Conservation (phyloP, 2,329 filamentous ascomycete genomes). For the Epichloe hybrida region DNA sequence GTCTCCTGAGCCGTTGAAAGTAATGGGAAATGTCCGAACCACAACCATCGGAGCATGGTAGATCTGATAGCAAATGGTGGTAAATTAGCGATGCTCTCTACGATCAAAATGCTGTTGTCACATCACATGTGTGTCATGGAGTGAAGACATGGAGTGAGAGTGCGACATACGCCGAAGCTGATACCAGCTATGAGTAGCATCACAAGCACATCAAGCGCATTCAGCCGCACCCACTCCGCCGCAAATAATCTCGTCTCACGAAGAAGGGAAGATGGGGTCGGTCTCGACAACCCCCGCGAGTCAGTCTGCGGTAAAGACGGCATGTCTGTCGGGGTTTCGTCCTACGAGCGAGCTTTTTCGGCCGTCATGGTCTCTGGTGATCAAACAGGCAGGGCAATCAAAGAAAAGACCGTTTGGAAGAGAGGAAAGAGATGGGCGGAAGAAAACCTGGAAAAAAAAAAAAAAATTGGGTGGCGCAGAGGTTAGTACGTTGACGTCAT, state of each 20-base stretch:
- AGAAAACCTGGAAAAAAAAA: too few relatives aligned
- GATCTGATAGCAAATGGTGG: conserved; percentile 20
- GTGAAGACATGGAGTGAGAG: too few relatives aligned
- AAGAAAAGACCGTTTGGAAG: too few relatives aligned
- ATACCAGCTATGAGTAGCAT: conserved; percentile 37
- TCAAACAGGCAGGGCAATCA: not conserved
- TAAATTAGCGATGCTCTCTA: not conserved
- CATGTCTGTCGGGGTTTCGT: conserved; percentile 7
- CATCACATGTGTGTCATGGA: too few relatives aligned
- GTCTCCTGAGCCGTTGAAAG: conserved; percentile 41
- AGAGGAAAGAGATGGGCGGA: not conserved
- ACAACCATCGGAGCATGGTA: conserved; percentile 41
- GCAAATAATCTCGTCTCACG: conserved; percentile 12
- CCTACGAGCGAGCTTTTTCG: not conserved
- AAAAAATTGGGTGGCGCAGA: not conserved
- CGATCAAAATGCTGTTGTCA: too few relatives aligned
- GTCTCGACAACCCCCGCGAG: not conserved
- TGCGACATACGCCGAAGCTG: conserved; percentile 16
- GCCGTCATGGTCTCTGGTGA: not conserved
- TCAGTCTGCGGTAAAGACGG: conserved; percentile 8
- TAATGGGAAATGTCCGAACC: conserved; percentile 47
- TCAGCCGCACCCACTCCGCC: conserved; percentile 40
- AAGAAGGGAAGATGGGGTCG: not conserved
- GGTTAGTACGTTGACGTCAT: not conserved
- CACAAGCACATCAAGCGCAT: conserved; percentile 45